Evolutionary conservation across 345 rosid species (phyloP).

Genomic region (Geranium rotundifolium): DNA sequence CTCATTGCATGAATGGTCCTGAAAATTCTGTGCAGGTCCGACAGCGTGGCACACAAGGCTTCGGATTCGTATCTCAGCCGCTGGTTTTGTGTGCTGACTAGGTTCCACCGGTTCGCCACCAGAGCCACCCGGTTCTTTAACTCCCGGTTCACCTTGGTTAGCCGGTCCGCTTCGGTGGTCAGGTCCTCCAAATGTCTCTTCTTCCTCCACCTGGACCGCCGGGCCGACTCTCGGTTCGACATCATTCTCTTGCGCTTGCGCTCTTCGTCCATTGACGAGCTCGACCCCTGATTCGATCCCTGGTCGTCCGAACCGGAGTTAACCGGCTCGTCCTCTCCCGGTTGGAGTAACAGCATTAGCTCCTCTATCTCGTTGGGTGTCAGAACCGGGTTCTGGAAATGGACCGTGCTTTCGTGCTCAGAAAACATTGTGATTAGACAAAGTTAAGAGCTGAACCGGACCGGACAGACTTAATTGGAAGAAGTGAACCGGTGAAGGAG

Average conservation of each 20-base stretch:
- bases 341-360: conserved; percentile 23
- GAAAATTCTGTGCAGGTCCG: conserved; percentile 27
- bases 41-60: conserved; percentile 29
- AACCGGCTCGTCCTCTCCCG: conserved; percentile 4
- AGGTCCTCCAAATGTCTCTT: conserved; percentile 51
- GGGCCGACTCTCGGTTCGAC: conserved; percentile 76
- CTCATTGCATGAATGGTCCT: conserved; percentile 19
- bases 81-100: conserved; percentile 33
- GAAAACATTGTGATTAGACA: background rate
- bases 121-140: conserved; percentile 28
- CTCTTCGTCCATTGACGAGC: conserved; percentile 28
- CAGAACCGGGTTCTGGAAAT: conserved; percentile 22
- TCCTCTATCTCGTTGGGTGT: conserved; percentile 34
- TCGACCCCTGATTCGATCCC: conserved; percentile 18
- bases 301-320: conserved; percentile 25
- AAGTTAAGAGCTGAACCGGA: no score
- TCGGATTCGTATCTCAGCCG: conserved; percentile 34
- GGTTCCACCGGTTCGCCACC: conserved; percentile 20
- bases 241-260: conserved; percentile 44
- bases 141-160: conserved; percentile 35
- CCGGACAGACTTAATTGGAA: background rate
- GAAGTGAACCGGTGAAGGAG: conserved; percentile 4
- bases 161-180: conserved; percentile 27
- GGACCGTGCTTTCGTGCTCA: conserved; percentile 13
- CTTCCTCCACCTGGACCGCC: conserved; percentile 59